Evolutionary conservation across 2,329 filamentous ascomycete species (phyloP).

Genomic region (Cytospora piceae): DNA sequence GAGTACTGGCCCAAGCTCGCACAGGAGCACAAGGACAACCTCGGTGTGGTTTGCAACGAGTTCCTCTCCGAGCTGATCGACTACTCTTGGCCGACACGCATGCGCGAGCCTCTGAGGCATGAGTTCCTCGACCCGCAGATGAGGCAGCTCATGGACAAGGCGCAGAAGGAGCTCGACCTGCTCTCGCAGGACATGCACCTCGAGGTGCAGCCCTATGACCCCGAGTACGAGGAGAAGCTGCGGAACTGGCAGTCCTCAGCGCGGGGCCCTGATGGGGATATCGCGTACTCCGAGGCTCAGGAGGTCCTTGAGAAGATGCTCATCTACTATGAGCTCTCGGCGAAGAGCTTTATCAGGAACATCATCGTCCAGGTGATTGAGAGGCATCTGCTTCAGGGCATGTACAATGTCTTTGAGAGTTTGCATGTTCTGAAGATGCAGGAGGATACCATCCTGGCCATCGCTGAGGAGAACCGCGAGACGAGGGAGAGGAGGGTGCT

Average conservation of each 20-base stretch:
- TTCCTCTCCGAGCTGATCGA: constrained; percentile 56
- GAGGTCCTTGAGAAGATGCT: constrained; percentile 60
- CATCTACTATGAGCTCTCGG: constrained; percentile 58
- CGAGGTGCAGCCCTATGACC: constrained; percentile 57
- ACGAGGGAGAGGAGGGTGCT: constrained; percentile 53
- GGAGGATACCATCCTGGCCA: constrained; percentile 50
- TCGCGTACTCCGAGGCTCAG: constrained; percentile 53
- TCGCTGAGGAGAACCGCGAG: constrained; percentile 58
- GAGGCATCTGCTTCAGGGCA: constrained; percentile 54
- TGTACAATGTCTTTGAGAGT: constrained; percentile 56
- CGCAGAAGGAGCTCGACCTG: constrained; percentile 50
- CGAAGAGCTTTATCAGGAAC: constrained; percentile 56
- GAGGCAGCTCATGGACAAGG: constrained; percentile 50
- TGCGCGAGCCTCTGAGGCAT: constrained; percentile 54
- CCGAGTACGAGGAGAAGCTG: constrained; percentile 56
- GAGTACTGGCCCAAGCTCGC: constrained; percentile 57
- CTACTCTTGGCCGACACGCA: constrained; percentile 54
- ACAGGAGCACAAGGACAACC: constrained; percentile 58
- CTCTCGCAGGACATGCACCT: constrained; percentile 56
- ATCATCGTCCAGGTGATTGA: constrained; percentile 58
- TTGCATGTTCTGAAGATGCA: constrained; percentile 55
- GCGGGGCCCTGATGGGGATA: constrained; percentile 48
- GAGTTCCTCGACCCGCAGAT: constrained; percentile 55
- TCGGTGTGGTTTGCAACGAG: constrained; percentile 58
- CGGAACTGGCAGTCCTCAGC: constrained; percentile 48